Conservation (phyloP, 106 monocot genomes). For the Alisma plantagoaquatica region DNA sequence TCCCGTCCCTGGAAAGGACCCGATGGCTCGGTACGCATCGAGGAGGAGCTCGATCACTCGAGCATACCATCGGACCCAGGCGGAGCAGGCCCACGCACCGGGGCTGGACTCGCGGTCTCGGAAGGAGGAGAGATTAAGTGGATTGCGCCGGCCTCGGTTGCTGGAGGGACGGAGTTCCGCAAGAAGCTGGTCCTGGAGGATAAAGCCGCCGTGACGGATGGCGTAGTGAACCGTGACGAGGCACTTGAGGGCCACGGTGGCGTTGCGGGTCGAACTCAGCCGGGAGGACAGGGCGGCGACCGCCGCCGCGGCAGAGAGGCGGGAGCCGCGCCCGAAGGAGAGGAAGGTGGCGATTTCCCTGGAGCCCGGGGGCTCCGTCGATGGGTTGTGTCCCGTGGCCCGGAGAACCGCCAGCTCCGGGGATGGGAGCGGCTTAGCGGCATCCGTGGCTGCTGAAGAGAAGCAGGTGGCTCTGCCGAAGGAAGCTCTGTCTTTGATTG, state of each 20-base stretch:
- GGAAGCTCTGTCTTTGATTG: slow-evolving; percentile 17
- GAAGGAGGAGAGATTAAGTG: slow-evolving; percentile 23
- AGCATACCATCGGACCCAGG: slow-evolving; percentile 23
- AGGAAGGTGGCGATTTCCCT: slow-evolving; percentile 5
- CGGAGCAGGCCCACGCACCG: neutral
- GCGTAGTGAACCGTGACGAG: slow-evolving; percentile 14
- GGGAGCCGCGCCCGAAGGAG: slow-evolving; percentile 15
- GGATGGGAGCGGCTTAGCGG: slow-evolving; percentile 7
- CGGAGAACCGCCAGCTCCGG: slow-evolving; percentile 13
- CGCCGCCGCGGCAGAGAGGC: slow-evolving; percentile 8
- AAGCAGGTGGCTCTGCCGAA: slow-evolving; percentile 5
- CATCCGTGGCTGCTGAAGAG: neutral
- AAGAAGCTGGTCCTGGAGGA: slow-evolving; percentile 25
- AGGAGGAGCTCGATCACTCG: slow-evolving; percentile 19
- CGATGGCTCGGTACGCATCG: slow-evolving; percentile 1
- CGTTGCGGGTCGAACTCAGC: slow-evolving; percentile 6
- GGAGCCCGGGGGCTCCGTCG: slow-evolving; percentile 2
- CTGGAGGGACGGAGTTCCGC: slow-evolving; percentile 1
- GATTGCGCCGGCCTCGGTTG: slow-evolving; percentile 13
- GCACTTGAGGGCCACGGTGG: slow-evolving; percentile 23
- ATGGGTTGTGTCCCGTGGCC: slow-evolving; percentile 10
- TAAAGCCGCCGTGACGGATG: slow-evolving; percentile 13
- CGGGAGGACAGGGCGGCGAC: slow-evolving; percentile 16
- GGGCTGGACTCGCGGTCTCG: no score
- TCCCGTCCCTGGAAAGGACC: neutral